These are phyloP conservation scores for Fusarium albidum DNA, from an alignment of 2,329 filamentous ascomycete genomes.

Conservation along the genomic window DNA sequence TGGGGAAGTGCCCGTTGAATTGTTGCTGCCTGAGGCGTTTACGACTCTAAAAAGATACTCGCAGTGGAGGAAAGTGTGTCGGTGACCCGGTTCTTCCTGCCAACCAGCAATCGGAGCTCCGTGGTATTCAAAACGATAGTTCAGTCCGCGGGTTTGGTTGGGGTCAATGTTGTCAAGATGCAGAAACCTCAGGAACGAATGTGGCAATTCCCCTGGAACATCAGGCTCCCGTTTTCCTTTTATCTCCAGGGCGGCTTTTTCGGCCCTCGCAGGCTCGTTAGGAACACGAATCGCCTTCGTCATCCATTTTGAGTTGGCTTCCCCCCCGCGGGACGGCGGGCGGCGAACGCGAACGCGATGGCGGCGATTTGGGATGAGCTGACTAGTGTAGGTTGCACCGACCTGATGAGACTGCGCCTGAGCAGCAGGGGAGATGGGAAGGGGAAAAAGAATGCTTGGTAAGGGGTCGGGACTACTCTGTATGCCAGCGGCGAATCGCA, in stretches of 20 bases:
- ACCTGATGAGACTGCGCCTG: slow-evolving; percentile 31
- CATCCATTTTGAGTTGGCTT: slow-evolving; percentile 28
- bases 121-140: background rate
- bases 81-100: background rate
- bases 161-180: background rate
- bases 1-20: background rate
- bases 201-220: slow-evolving; percentile 9
- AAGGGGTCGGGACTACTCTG: slow-evolving; percentile 23
- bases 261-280: slow-evolving; percentile 9
- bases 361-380: slow-evolving; percentile 39
- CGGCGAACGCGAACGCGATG: slow-evolving; percentile 17
- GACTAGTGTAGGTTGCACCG: slow-evolving; percentile 32
- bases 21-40: slow-evolving; percentile 26
- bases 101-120: slow-evolving; percentile 1
- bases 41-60: slow-evolving; percentile 13
- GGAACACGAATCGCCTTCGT: slow-evolving; percentile 30
- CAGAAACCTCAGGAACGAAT: background rate
- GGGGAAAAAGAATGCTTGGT: no score
- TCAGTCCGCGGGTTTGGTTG: no score
- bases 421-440: slow-evolving; percentile 7
- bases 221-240: slow-evolving; percentile 25
- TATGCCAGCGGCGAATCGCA: slow-evolving; percentile 28
- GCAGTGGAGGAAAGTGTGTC: slow-evolving; percentile 15
- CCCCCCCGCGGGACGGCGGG: slow-evolving; percentile 16
- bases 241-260: slow-evolving; percentile 16